Base-by-base conservation (phyloP, 139 green algal species). In the Yamagishiella unicocca region DNA sequence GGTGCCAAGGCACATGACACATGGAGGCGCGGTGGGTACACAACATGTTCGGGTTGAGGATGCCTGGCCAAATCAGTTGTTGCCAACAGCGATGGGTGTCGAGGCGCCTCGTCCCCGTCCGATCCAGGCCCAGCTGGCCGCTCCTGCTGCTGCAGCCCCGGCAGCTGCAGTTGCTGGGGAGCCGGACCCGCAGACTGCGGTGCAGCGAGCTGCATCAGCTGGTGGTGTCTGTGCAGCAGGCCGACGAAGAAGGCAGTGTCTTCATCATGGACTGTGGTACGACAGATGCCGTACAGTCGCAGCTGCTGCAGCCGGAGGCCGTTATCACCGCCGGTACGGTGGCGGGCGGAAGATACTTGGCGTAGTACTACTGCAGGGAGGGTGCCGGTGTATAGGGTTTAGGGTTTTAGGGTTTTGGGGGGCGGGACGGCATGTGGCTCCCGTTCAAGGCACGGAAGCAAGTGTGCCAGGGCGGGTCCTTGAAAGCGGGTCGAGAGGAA, bases 361-460 rank as follows among this genome's bases (percentile, higher is more conserved):
- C 7, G 66, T 86, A 86, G 80, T 86, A 86, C n/a, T 86, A 86
- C 79, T 85, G 61, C n/a, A 37, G 55, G 33, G 29, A 4, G 64
- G 19, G 58, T 58, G 12, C 50, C 50, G 50, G 17, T 17, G 50
- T 25, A 17, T 12, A 58, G 50, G 12, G 12, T 58, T 17, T 12
- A 17, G 17, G 12, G 50, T 25, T 25, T 58, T 12, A 17, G 50
- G 50, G n/a, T n/a, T n/a, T n/a, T n/a, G n/a, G n/a, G n/a, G n/a
- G n/a, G n/a, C n/a, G 50, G 50, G 12, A 58, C 12, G 50, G 50
- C 12, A 58, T 25, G 50, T 25, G 17, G 50, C 50, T 17, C 50
- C 12, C 12, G 50, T 17, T 25, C 50, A 25, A 58, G 50, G 50
- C n/a, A 58, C 17, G 9, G 58, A n/a, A 31, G 19, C 17, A 22